A percentile compares a stretch with the other conserved stretches of the same genome.
Conservation (phyloP, 768 basidiomycete species). For the Tulasnella sp. region DNA sequence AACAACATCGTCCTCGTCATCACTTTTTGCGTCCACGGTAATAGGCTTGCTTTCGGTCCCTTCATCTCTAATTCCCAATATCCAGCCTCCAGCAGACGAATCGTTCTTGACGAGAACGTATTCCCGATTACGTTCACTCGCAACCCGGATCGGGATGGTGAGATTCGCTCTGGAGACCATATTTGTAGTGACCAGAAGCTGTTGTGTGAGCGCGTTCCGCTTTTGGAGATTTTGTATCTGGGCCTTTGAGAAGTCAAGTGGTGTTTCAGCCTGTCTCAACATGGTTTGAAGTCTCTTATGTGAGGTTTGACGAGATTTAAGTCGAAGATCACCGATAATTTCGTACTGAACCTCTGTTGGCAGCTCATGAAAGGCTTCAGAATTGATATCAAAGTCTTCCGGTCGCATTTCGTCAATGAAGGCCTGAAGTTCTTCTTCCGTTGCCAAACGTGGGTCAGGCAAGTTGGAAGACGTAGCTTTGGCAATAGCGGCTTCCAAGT, state of each 20-base stretch:
- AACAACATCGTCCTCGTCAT: conserved; percentile 44
- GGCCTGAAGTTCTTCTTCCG: conserved; percentile 85
- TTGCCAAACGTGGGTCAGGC: conserved; percentile 90
- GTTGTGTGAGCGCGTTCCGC: conserved; percentile 88
- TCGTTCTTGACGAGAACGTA: conserved; percentile 95
- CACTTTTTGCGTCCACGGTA: conserved; percentile 64
- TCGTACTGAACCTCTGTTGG: conserved; percentile 98
- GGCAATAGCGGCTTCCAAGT: conserved; percentile 60
- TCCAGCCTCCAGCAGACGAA: conserved; percentile 85
- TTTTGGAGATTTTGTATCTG: conserved; percentile 89
- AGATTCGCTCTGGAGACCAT: conserved; percentile 86
- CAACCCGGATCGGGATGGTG: conserved; percentile 88
- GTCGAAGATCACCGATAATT: conserved; percentile 90
- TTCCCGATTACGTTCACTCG: conserved; percentile 89
- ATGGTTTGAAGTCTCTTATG: conserved; percentile 88
- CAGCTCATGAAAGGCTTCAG: conserved; percentile 83
- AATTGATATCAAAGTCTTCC: conserved; percentile 89
- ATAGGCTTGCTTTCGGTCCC: conserved; percentile 85
- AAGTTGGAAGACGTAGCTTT: conserved; percentile 56
- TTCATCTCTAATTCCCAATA: conserved; percentile 83
- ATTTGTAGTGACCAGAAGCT: conserved; percentile 86
- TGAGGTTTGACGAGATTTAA: conserved; percentile 92
- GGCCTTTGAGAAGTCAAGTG: conserved; percentile 93
- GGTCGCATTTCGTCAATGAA: conserved; percentile 97
- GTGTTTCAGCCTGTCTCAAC: conserved; percentile 70